Base-by-base conservation (phyloP, 2,329 filamentous ascomycete species). In the Penicillium sp. region DNA sequence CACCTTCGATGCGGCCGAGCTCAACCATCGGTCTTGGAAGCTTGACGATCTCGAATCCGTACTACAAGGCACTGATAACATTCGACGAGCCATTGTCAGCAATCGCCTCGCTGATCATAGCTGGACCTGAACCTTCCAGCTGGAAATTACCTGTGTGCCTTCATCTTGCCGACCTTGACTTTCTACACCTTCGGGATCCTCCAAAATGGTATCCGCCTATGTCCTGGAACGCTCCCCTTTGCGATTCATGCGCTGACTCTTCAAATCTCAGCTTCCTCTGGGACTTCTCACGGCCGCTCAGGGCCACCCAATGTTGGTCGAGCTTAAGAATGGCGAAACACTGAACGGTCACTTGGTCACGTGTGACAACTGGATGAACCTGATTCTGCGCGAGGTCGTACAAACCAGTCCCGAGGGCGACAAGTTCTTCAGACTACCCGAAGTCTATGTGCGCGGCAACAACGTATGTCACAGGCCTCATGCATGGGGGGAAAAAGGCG, bases 331-430 rank as follows among this genome's bases (percentile, higher is more conserved):
- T 66, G 90, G 90, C 74, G 90, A 98, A 73, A 97, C 93, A 0
- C 81, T 98, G 52, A 98, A 97, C 73, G 93, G 93, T 54, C 90
- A 96, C 66, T 78, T 98, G 50, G 86, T 96, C 69, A 89, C 86
- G 70, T 98, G 91, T 82, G 93, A 98, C 71, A 98, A 91, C 42
- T 98, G 93, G 90, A 98, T 98, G 93, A 98, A 98, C 74, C 76
- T 98, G 60, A 97, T 91, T 2, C 74, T 98, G 58, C 95, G 93
- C 71, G 93, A 97, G 70, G 94, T 98, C 24, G 88, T 97, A 33
- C 91, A 97, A 73, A 97, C 93, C 13, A 95, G 86, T 66, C 84
- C 91, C 25, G 91, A 97, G 64, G 93, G 90, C 54, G 90, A 97
- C 71, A 90, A 87, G 66, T 98, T 98, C 71, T 86, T 89, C 70